Base-by-base conservation (phyloP, 148 eudicot species). In the Cornus controversa region DNA sequence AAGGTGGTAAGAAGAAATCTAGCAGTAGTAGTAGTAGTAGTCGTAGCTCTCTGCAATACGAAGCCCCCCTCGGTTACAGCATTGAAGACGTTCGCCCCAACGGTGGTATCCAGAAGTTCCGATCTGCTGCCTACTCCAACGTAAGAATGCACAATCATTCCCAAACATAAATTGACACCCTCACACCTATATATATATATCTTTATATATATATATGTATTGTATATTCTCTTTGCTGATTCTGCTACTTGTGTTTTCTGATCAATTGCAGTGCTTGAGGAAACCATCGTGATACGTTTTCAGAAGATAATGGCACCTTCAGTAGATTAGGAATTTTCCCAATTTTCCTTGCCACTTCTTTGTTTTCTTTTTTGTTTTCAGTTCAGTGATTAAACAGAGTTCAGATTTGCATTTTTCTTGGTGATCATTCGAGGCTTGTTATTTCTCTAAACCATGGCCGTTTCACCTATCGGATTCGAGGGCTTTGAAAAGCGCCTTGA, bases 401-500 rank as follows among this genome's bases (percentile, higher is more conserved):
- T 31, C 6, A 31, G 71, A 18, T 29, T 31, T 53, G 16, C 9
- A 4, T 20, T 20, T 20, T 27, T 27, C 36, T 31, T 31, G 34
- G 62, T 14, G 62, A 16, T 14, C 22, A 14, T 14, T 71, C n/a
- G 34, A 31, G 34, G 34, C 34, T 31, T 31, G 34, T 31, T 31
- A 1, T 10, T 11, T 26, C 34, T 15, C 42, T 47, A 23, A 36
- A 25, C 29, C 25, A 81, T 81, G 84, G 50, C 64, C 14, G 78
- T 76, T 60, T 84, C 91, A 16, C 77, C 88, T n/a, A 89, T 85
- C 22, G 92, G 88, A 72, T 89, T 89, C 25, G 91, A 89, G 78
- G 91, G 91, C 64, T 89, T 84, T 16, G 91, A 89, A 76, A 89
- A 89, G 73, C 80, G 92, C 27, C 79, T 89, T 10, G 92, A 89